These are phyloP conservation scores for Kodamaea derodonti DNA, from an alignment of 1,139 yeast species.

Conservation along the genomic window DNA sequence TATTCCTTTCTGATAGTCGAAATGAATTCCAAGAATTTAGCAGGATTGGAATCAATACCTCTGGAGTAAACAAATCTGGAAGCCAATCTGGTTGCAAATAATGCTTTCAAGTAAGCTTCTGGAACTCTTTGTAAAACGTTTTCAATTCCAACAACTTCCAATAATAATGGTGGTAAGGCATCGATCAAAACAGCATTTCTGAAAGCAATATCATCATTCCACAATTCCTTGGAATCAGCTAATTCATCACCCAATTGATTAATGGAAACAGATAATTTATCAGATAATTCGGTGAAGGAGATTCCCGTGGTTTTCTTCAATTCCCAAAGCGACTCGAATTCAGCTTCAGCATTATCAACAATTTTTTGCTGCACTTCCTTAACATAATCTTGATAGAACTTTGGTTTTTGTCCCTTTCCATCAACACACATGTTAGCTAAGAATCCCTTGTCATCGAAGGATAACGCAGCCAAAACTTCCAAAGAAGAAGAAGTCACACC, in stretches of 20 bases:
- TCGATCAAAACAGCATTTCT: constrained; percentile 73
- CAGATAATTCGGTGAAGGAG: constrained; percentile 77
- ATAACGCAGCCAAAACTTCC: constrained; percentile 91
- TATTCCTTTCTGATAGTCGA: constrained; percentile 41
- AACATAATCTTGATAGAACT: constrained; percentile 78
- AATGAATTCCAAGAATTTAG: constrained; percentile 75
- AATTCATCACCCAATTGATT: constrained; percentile 88
- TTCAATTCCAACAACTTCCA: constrained; percentile 72
- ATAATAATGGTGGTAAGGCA: constrained; percentile 74
- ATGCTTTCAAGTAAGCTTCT: constrained; percentile 78
- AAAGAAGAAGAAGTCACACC: constrained; percentile 97
- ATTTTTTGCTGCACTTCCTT: constrained; percentile 75
- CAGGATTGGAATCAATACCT: constrained; percentile 82
- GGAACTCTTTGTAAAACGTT: constrained; percentile 76
- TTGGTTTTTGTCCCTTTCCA: constrained; percentile 52
- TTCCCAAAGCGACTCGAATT: constrained; percentile 85
- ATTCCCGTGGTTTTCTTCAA: constrained; percentile 64
- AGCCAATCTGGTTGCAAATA: constrained; percentile 87
- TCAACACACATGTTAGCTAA: constrained; percentile 71
- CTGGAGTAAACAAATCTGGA: constrained; percentile 84
- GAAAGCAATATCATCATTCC: constrained; percentile 76
- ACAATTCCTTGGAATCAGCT: constrained; percentile 74
- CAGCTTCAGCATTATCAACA: constrained; percentile 73
- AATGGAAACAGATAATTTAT: constrained; percentile 79
- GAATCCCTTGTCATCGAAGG: constrained; percentile 84